Percentiles rank a stretch among this genome's conserved stretches.
Evolutionary conservation across 805 yeast species (phyloP).

Genomic region (Saccharomycopsis malanga): DNA sequence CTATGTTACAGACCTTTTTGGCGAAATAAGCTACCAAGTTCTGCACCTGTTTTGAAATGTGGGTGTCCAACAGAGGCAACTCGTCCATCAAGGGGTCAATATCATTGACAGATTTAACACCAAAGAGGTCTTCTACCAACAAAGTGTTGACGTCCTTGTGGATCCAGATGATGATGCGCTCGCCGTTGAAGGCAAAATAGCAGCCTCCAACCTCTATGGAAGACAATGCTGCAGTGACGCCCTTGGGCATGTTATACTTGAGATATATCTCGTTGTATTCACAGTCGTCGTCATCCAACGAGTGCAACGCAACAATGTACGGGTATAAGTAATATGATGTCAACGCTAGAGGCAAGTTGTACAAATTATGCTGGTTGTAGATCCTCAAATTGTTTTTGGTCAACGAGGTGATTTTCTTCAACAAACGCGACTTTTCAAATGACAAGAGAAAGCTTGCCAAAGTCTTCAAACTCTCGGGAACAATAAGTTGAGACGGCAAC

Average conservation of each 20-base stretch:
- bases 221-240: conserved; percentile 37
- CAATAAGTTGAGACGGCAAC: conserved; percentile 53
- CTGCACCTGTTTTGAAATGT: conserved; percentile 59
- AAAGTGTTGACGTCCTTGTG: conserved; percentile 61
- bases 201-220: conserved; percentile 60
- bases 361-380: conserved; percentile 43
- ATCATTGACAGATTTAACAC: conserved; percentile 36
- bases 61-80: conserved; percentile 62
- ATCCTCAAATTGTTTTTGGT: conserved; percentile 56
- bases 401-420: conserved; percentile 35
- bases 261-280: conserved; percentile 31
- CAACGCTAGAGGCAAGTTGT: conserved; percentile 46
- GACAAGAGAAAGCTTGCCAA: conserved; percentile 62
- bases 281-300: conserved; percentile 52
- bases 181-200: conserved; percentile 69
- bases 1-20: conserved; percentile 30
- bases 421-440: conserved; percentile 59
- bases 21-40: conserved; percentile 53
- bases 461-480: conserved; percentile 75
- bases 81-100: conserved; percentile 32
- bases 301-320: conserved; percentile 65
- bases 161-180: conserved; percentile 52
- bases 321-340: conserved; percentile 72
- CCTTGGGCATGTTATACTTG: conserved; percentile 40
- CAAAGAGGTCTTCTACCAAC: conserved; percentile 70